phyloP scores from a whole-genome alignment of 768 basidiomycete species.

The Daedalea quercina region DNA sequence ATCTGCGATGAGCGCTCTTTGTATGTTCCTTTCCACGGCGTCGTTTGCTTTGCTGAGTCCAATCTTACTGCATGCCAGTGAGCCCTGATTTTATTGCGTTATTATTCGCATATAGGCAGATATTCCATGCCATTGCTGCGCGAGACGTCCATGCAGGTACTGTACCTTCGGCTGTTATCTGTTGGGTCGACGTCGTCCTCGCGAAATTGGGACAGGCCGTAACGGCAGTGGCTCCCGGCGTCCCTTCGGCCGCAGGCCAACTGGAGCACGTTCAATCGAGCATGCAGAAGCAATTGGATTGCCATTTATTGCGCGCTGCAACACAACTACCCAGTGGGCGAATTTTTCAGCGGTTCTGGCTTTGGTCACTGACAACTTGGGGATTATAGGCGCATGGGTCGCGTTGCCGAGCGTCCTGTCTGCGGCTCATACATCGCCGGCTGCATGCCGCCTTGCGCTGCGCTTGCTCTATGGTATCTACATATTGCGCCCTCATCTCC shows the following conservation, averaged over 20 bases:
- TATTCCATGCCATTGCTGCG: conserved; percentile 39
- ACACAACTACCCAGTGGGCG: conserved; percentile 59
- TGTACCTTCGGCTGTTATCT: conserved; percentile 34
- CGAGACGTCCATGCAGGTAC: conserved; percentile 18
- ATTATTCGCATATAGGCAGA: conserved; percentile 47
- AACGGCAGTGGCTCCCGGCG: conserved; percentile 19
- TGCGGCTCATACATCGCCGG: conserved; percentile 48
- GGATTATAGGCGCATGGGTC: conserved; percentile 45
- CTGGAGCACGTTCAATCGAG: background rate
- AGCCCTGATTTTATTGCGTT: conserved; percentile 23
- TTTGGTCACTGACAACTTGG: conserved; percentile 7
- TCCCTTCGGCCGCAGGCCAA: background rate
- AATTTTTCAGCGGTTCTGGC: background rate
- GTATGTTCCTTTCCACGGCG: conserved; percentile 8
- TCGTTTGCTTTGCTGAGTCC: conserved; percentile 7
- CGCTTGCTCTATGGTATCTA: conserved; percentile 48
- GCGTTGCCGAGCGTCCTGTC: conserved; percentile 36
- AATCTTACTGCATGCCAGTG: conserved; percentile 22
- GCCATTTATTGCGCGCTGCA: conserved; percentile 51
- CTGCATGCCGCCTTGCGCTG: conserved; percentile 52
- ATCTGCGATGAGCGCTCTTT: conserved; percentile 6
- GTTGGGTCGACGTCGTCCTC: conserved; percentile 61
- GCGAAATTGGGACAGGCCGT: conserved; percentile 40
- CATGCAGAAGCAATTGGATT: conserved; percentile 36
- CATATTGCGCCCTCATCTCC: conserved; percentile 39